Evolutionary conservation across 179 eudicot genomes (phyloP), one percentile per base, ranked within the genome.

Genomic region (Silene coronaria): DNA sequence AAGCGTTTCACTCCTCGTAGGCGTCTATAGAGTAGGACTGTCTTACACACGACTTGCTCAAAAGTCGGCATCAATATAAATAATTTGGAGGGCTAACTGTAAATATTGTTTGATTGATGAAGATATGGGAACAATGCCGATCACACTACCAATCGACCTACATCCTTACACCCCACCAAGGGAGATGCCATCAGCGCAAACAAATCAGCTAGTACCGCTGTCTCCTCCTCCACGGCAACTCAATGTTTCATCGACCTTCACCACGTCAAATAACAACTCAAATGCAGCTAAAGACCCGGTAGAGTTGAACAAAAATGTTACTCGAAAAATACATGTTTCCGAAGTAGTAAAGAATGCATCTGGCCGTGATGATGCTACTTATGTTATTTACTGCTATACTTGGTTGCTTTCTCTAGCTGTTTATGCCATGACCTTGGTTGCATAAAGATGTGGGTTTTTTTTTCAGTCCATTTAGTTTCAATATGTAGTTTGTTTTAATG

Each of bases 71-170:
- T 42, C 48, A 3, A 0, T 42, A 2, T 42, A 42, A 42, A 42
- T 11, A 42, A 42, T 42, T 1, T 28, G 32, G 32, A 28, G 32
- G 1, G 8, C 48, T 53, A 28, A n/a, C 16, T 10, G 11, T 16
- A 28, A 16, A 12, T 30, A n/a, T 65, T 2, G 22, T 19, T 48
- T 48, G n/a, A 21, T 67, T 45, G 74, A 26, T 75, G 68, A 70
- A 81, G 84, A 75, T 71, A 55, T 81, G 78, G 81, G 78, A 28
- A 75, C 84, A 70, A 63, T 71, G 79, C 84, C 84, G 19, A 70
- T 78, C 76, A 62, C 84, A 6, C 84, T 81, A 11, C 84, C 84
- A 42, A 53, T 53, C 21, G 21, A 53, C 21, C 19, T 78, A 57
- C 81, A 81, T n/a, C 70, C 78, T 4, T 59, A 78, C 28, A 78